Evolutionary conservation across 2,329 filamentous ascomycete genomes (phyloP).

Genomic region (Aspergillus novofumigatus): DNA sequence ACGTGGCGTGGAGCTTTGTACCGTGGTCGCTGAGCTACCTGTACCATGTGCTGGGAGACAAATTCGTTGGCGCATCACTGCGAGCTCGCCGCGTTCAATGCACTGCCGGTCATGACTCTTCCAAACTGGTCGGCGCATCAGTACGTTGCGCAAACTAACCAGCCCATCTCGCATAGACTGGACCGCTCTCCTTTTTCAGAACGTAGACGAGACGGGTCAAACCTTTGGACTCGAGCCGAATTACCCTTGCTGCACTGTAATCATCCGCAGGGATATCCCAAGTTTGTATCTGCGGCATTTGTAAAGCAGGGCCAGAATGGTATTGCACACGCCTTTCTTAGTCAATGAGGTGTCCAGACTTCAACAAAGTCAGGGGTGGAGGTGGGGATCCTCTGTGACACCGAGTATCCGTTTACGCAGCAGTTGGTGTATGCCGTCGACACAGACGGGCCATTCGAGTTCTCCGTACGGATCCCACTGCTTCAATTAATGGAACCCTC

Average conservation of each 20-base stretch:
- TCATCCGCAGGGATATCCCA: slow-evolving; percentile 55
- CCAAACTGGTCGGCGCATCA: slow-evolving; percentile 55
- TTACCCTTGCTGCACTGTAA: slow-evolving; percentile 55
- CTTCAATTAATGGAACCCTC: too few species aligned
- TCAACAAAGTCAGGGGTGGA: slow-evolving; percentile 14
- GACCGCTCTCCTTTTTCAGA: slow-evolving; percentile 46
- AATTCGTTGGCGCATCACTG: slow-evolving; percentile 48
- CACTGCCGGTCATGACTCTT: slow-evolving; percentile 49
- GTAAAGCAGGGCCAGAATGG: slow-evolving; percentile 41
- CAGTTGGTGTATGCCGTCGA: slow-evolving; percentile 39
- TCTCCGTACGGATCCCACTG: slow-evolving; percentile 47
- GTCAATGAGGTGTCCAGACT: slow-evolving; percentile 43
- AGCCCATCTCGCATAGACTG: slow-evolving; percentile 46
- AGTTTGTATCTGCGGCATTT: slow-evolving; percentile 50
- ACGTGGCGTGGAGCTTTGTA: slow-evolving; percentile 49
- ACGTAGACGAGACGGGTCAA: slow-evolving; percentile 43
- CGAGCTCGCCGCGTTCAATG: slow-evolving; percentile 53
- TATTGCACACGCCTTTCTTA: slow-evolving; percentile 49
- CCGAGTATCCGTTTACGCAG: slow-evolving; percentile 48
- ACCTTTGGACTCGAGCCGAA: slow-evolving; percentile 52
- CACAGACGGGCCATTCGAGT: slow-evolving; percentile 34
- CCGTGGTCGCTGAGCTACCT: slow-evolving; percentile 47
- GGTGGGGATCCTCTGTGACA: slow-evolving; percentile 45
- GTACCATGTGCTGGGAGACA: slow-evolving; percentile 47
- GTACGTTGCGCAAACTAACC: slow-evolving; percentile 53